These are phyloP conservation scores for Reticulascus tulasneorum DNA, from an alignment of 2,329 filamentous ascomycete genomes.

Conservation along the genomic window DNA sequence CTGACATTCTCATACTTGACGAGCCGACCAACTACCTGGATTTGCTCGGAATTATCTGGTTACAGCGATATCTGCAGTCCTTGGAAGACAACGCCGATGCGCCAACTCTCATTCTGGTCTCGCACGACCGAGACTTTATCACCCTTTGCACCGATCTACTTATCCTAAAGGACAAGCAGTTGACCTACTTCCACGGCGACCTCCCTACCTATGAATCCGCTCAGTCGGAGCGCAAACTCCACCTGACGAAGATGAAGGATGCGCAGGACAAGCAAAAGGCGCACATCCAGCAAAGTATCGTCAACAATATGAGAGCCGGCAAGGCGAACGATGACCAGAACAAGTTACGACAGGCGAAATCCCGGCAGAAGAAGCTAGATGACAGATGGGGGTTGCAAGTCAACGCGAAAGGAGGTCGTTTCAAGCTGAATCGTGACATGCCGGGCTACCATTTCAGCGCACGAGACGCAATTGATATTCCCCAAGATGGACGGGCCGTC, in stretches of 20 bases:
- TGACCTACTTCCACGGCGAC: conserved; percentile 73
- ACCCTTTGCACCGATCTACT: conserved; percentile 74
- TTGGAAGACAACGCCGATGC: conserved; percentile 48
- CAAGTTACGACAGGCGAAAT: conserved; percentile 80
- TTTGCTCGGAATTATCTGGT: conserved; percentile 78
- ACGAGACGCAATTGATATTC: conserved; percentile 68
- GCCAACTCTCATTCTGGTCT: conserved; percentile 72
- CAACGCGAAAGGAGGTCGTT: conserved; percentile 65
- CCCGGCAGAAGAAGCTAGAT: conserved; percentile 78
- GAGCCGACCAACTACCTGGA: conserved; percentile 88
- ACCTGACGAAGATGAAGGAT: conserved; percentile 72
- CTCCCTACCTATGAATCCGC: conserved; percentile 68
- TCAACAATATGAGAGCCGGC: conserved; percentile 69
- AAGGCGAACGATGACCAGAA: conserved; percentile 78
- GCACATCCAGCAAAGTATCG: conserved; percentile 76
- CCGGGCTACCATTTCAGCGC: conserved; percentile 55
- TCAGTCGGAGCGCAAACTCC: conserved; percentile 61
- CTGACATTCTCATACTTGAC: conserved; percentile 77
- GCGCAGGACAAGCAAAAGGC: conserved; percentile 77
- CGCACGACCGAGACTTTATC: conserved; percentile 79
- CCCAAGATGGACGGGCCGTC: conserved; percentile 56
- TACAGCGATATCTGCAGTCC: conserved; percentile 66
- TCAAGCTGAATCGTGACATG: conserved; percentile 76
- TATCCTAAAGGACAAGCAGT: conserved; percentile 66
- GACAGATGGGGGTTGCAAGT: conserved; percentile 76